These are phyloP conservation scores for Cryphonectria carpinicola DNA, from an alignment of 2,329 filamentous ascomycete genomes.

Conservation along the genomic window DNA sequence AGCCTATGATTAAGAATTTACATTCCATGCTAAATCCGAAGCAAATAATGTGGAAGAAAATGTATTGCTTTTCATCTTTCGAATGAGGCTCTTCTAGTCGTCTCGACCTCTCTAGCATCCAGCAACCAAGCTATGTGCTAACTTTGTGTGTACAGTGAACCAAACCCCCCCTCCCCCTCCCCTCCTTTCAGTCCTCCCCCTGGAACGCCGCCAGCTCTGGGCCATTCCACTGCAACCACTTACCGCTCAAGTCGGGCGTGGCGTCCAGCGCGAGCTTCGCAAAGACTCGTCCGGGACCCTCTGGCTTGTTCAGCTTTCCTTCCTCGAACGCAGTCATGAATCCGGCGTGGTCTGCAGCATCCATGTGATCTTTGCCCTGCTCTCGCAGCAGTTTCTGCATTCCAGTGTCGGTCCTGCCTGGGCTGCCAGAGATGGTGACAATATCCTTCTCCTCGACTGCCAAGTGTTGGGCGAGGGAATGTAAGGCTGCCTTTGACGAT, in stretches of 20 bases:
- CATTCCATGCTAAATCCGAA: slow-evolving; percentile 82
- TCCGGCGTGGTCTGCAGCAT: slow-evolving; percentile 60
- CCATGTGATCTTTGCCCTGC: slow-evolving; percentile 53
- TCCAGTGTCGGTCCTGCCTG: slow-evolving; percentile 83
- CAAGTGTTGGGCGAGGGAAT: slow-evolving; percentile 76
- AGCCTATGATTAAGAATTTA: slow-evolving; percentile 67
- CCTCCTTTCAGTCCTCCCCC: slow-evolving; percentile 37
- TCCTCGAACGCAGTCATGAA: slow-evolving; percentile 73
- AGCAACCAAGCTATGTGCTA: slow-evolving; percentile 33
- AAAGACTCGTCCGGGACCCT: slow-evolving; percentile 85
- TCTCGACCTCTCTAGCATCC: slow-evolving; percentile 31
- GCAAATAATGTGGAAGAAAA: slow-evolving; percentile 64
- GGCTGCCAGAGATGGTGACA: slow-evolving; percentile 72
- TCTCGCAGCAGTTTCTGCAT: slow-evolving; percentile 88
- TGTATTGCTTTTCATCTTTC: slow-evolving; percentile 84
- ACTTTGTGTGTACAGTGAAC: slow-evolving; percentile 15
- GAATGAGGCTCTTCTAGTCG: slow-evolving; percentile 60
- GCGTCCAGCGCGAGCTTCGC: slow-evolving; percentile 74
- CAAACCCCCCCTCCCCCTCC: not conserved
- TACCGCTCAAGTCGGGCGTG: slow-evolving; percentile 71
- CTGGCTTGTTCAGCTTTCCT: slow-evolving; percentile 76
- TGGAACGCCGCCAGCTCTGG: slow-evolving; percentile 59
- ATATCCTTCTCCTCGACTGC: slow-evolving; percentile 77
- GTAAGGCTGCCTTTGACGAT: slow-evolving; percentile 80
- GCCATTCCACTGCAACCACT: slow-evolving; percentile 69